Evolutionary conservation across 176 grass and related monocot species (phyloP).

Genomic region (Oryza glaberrima): DNA sequence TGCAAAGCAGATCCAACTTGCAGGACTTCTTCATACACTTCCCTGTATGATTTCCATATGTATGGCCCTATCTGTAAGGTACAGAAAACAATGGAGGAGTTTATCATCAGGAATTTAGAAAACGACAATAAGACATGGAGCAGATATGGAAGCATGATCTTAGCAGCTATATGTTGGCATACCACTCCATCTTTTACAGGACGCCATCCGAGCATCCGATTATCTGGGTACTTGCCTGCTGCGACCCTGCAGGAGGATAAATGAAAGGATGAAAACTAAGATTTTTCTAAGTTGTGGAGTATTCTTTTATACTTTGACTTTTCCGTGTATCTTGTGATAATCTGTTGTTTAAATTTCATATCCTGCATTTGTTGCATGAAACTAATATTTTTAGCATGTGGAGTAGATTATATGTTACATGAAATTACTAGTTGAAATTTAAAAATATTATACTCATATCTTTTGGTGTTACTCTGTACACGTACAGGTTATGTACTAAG

Average conservation of each 20-base stretch:
- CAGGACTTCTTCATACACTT: conserved; percentile 87
- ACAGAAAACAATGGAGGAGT: conserved; percentile 13
- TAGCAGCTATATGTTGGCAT: conserved; percentile 25
- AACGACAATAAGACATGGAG: not conserved
- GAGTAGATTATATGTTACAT: not conserved
- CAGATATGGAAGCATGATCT: not conserved
- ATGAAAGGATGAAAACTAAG: not conserved
- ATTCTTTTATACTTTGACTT: conserved; percentile 13
- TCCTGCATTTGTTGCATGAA: not conserved
- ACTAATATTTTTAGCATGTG: conserved; percentile 1
- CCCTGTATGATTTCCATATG: conserved; percentile 93
- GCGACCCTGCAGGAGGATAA: conserved; percentile 57
- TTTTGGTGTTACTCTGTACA: not conserved
- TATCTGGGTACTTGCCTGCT: conserved; percentile 79
- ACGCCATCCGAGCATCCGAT: conserved; percentile 94
- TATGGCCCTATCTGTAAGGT: conserved; percentile 72
- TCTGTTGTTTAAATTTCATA: not conserved
- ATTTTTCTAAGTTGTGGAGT: not conserved
- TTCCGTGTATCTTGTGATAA: not conserved
- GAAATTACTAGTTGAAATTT: not conserved
- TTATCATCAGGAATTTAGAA: conserved; percentile 29
- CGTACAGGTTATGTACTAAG: conserved; percentile 3
- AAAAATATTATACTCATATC: not conserved
- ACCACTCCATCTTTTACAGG: conserved; percentile 81
- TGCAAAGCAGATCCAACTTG: conserved; percentile 73